Conservation (phyloP, 2,329 filamentous ascomycete species). For the Aphanoascus verrucosus region DNA sequence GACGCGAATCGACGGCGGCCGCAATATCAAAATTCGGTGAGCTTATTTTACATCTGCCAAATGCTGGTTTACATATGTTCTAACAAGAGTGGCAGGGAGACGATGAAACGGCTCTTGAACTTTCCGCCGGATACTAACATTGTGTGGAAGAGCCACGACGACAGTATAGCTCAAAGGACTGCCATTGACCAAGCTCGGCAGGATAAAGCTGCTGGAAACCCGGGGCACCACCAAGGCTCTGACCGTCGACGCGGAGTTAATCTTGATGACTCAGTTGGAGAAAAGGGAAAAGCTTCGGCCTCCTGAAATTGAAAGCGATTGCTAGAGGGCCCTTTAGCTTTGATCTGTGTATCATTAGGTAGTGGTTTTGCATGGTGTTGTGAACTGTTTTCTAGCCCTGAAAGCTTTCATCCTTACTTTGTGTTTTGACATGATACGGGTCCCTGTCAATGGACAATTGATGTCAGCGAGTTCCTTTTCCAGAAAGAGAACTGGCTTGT, state of each 20-base stretch:
- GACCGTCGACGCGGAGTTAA: conserved; percentile 35
- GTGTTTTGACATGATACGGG: background rate
- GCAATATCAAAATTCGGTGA: conserved; percentile 92
- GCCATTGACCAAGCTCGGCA: conserved; percentile 85
- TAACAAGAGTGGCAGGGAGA: conserved; percentile 54
- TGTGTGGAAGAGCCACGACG: conserved; percentile 91
- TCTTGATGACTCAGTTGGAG: conserved; percentile 35
- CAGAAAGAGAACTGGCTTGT: background rate
- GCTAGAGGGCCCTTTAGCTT: background rate
- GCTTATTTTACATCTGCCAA: conserved; percentile 22
- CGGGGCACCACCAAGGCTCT: conserved; percentile 27
- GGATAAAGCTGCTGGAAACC: conserved; percentile 51
- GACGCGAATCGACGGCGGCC: conserved; percentile 85
- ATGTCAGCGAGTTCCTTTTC: background rate
- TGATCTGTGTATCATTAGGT: conserved; percentile 8
- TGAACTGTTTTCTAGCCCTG: conserved; percentile 5
- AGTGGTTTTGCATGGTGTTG: background rate
- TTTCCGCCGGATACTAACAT: conserved; percentile 84
- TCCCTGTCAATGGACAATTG: background rate
- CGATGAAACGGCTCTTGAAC: conserved; percentile 77
- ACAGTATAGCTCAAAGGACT: conserved; percentile 83
- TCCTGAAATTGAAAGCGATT: conserved; percentile 19
- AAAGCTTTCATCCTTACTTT: background rate
- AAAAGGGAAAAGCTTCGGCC: conserved; percentile 32
- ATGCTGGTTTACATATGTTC: conserved; percentile 13